Evolutionary conservation across 352 stramenopile genomes (phyloP), one percentile per base, ranked within the genome.

Genomic region (Phytophthora pinifolia): DNA sequence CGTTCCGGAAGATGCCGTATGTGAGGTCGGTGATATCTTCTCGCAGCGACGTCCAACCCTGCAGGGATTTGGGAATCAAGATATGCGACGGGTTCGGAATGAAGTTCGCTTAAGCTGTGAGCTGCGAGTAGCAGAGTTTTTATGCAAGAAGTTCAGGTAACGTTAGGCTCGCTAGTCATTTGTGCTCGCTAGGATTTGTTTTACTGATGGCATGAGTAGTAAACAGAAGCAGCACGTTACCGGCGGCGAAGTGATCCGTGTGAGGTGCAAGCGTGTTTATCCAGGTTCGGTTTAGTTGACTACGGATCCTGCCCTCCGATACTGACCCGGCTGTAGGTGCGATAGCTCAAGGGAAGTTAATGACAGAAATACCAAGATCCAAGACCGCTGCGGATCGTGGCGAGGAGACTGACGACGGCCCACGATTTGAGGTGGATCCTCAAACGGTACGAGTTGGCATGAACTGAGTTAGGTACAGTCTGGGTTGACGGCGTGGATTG

Each of bases 111-210:
- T 88, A 36, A 68, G 33, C 31, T 89, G 78, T 36, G 78, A 85
- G 10, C 48, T 64, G 5, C 36, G 10, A 1, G 72, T 91, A n/a
- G 68, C 72, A 2, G 65, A 64, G 5, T 88, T 88, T 59, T 56
- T 91, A 2, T 88, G 74, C 54, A 56, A 80, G 14, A 79, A 78
- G 18, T 91, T 91, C 43, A 33, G 58, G 75, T 83, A 60, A 13
- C 50, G n/a, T 32, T 6, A 2, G 10, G 10, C 1, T 6, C 29
- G 14, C 20, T 3, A 27, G 2, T 27, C 12, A 1, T 39, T 9
- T 48, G 20, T 8, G 15, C n/a, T 17, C 22, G 9, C 1, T 7
- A 37, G 2, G 8, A 34, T 2, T 4, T 30, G 9, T 4, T 17
- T 38, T 25, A 34, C 25, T 54, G 18, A 64, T 15, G 6, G 8